phyloP scores from a whole-genome alignment of 768 basidiomycete genomes.

The Xerocomus brunneocitrinus region DNA sequence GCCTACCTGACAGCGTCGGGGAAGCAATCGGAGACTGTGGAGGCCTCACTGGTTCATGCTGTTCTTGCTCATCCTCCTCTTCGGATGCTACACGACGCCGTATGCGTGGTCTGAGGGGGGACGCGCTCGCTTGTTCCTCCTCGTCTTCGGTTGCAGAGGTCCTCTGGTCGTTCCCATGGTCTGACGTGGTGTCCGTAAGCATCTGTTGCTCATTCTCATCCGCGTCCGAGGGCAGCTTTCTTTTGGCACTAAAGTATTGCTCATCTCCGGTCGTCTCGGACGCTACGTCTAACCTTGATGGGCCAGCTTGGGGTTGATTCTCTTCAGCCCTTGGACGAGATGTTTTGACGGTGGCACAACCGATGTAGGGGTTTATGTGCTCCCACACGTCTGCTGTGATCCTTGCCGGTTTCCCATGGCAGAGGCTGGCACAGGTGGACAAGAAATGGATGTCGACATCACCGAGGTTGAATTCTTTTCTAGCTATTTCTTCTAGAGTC shows the following conservation, averaged over 20 bases:
- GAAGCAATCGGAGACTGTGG: not conserved
- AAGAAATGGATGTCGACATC: slow-evolving; percentile 9
- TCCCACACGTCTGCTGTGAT: slow-evolving; percentile 22
- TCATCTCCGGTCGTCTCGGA: not conserved
- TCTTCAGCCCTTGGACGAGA: not conserved
- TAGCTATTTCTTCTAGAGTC: slow-evolving; percentile 16
- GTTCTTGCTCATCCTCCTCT: slow-evolving; percentile 3
- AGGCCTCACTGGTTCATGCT: not conserved
- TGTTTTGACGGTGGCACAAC: slow-evolving; percentile 19
- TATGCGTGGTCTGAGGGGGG: not conserved
- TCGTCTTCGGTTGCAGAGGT: not conserved
- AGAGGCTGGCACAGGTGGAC: slow-evolving; percentile 22
- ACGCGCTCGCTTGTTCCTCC: slow-evolving; percentile 5
- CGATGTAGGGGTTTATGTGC: slow-evolving; percentile 16
- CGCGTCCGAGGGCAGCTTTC: not conserved
- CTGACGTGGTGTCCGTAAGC: not conserved
- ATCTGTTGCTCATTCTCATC: not conserved
- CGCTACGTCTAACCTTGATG: not conserved
- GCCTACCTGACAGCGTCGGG: slow-evolving; percentile 4
- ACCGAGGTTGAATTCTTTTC: slow-evolving; percentile 20
- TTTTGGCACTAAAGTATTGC: not conserved
- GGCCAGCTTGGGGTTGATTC: slow-evolving; percentile 2
- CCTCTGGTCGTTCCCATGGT: slow-evolving; percentile 1
- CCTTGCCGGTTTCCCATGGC: slow-evolving; percentile 16
- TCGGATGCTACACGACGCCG: slow-evolving; percentile 9